phyloP scores from a whole-genome alignment of 805 yeast species.

The Wickerhamiella australiensis region DNA sequence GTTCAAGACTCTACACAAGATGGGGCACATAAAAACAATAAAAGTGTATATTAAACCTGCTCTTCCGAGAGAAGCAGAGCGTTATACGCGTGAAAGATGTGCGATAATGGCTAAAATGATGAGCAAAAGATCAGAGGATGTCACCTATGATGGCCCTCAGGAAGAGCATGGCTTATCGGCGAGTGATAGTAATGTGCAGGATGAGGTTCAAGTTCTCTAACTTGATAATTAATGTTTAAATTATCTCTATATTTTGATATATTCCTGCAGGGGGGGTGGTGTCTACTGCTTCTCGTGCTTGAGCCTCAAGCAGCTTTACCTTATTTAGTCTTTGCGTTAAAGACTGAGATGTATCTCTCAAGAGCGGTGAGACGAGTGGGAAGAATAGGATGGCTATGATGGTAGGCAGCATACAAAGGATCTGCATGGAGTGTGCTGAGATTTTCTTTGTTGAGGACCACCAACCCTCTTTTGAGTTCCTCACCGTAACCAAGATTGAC shows the following conservation, averaged over 20 bases:
- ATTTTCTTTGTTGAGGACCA: conserved; percentile 67
- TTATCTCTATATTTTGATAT: too few relatives aligned
- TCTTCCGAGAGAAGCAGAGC: conserved; percentile 7
- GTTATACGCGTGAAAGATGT: conserved; percentile 10
- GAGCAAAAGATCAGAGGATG: not conserved
- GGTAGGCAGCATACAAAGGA: conserved; percentile 77
- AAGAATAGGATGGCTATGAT: conserved; percentile 82
- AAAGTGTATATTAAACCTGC: conserved; percentile 10
- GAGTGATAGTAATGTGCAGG: too few relatives aligned
- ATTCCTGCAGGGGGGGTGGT: too few relatives aligned
- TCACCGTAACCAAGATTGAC: conserved; percentile 57
- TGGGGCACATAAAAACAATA: conserved; percentile 5
- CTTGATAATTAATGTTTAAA: too few relatives aligned
- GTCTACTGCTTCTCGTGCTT: too few relatives aligned
- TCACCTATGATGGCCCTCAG: too few relatives aligned
- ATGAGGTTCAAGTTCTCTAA: too few relatives aligned
- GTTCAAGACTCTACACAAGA: conserved; percentile 9
- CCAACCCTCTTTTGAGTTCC: conserved; percentile 58
- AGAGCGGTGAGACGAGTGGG: conserved; percentile 79
- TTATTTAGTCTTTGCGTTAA: conserved; percentile 7
- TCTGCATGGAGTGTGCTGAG: conserved; percentile 81
- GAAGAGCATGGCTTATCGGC: too few relatives aligned
- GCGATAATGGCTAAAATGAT: conserved; percentile 10
- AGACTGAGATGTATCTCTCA: conserved; percentile 29
- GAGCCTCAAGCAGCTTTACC: not conserved